Evolutionary conservation across 768 basidiomycete species (phyloP).

Genomic region (Pleurotus tuber-regium): DNA sequence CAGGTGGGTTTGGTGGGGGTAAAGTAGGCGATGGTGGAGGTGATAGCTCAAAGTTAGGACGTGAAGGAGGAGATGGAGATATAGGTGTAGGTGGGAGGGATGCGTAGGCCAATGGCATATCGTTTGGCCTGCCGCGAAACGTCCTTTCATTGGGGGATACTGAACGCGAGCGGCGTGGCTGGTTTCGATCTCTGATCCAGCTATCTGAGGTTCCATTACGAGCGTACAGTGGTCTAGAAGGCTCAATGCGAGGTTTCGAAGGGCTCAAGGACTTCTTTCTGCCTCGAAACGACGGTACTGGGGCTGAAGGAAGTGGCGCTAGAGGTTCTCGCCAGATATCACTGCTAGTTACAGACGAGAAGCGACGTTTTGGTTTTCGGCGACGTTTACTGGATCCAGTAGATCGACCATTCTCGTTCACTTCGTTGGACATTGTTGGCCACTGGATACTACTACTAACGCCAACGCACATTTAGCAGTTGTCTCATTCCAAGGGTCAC

Average conservation of each 20-base stretch:
- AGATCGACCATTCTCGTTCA: constrained; percentile 10
- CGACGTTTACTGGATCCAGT: constrained; percentile 23
- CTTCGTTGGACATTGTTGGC: constrained; percentile 1
- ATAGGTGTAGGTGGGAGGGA: constrained; percentile 77
- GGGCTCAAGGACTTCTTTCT: constrained; percentile 28
- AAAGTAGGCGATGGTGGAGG: constrained; percentile 28
- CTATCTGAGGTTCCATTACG: constrained; percentile 24
- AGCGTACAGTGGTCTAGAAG: constrained; percentile 18
- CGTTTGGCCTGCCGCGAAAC: constrained; percentile 20
- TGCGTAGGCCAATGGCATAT: constrained; percentile 55
- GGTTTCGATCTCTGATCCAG: constrained; percentile 29
- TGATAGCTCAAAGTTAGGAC: constrained; percentile 23
- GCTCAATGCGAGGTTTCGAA: constrained; percentile 13
- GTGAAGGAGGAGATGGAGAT: constrained; percentile 39
- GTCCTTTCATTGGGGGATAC: constrained; percentile 22
- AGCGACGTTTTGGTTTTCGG: constrained; percentile 29
- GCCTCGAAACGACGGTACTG: constrained; percentile 20
- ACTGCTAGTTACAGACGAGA: constrained; percentile 28
- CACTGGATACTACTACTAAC: neutral
- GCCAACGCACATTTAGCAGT: neutral
- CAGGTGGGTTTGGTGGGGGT: constrained; percentile 19
- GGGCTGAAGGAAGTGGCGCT: constrained; percentile 25
- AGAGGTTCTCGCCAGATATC: constrained; percentile 21
- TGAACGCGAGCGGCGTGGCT: constrained; percentile 18
- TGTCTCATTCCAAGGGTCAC: neutral